These are phyloP conservation scores for Mycoemilia scoparia DNA, from an alignment of 192 early-diverging fungal genomes.

Conservation along the genomic window DNA sequence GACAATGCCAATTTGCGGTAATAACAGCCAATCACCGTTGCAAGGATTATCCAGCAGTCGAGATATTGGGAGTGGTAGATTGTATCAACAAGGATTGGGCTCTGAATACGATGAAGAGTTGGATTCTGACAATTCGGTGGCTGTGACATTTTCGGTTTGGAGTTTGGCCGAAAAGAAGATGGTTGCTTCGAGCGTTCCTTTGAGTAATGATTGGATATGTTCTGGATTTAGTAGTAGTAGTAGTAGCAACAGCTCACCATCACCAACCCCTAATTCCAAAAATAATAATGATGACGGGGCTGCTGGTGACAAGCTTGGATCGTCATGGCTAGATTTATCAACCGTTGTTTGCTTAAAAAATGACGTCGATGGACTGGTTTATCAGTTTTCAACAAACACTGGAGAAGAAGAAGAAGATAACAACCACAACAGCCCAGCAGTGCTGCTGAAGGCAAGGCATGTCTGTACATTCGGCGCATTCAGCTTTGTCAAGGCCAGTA, in stretches of 20 bases:
- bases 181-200: too few relatives aligned
- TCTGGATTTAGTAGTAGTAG: too few relatives aligned
- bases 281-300: too few relatives aligned
- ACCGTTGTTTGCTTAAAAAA: constrained; percentile 41
- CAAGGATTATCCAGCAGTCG: constrained; percentile 5
- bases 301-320: too few relatives aligned
- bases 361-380: constrained; percentile 51
- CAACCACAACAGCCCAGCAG: constrained; percentile 3
- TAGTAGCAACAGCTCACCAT: too few relatives aligned
- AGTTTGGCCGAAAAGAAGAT: too few relatives aligned
- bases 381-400: constrained; percentile 1
- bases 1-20: constrained; percentile 22
- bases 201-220: too few relatives aligned
- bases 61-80: constrained; percentile 10
- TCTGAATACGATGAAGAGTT: constrained; percentile 15
- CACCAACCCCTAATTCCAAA: too few relatives aligned
- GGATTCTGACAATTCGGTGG: constrained; percentile 7
- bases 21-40: not conserved
- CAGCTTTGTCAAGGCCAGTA: constrained; percentile 56
- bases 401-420: not conserved
- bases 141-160: constrained; percentile 23
- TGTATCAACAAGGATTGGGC: too few relatives aligned
- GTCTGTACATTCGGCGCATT: constrained; percentile 43
- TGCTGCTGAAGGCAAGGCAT: constrained; percentile 17
- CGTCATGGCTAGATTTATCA: too few relatives aligned